A percentile compares a stretch with the other conserved stretches of the same genome.
Evolutionary conservation across 1,284 basidiomycete genomes (phyloP).

Genomic region (Schizophyllum commune): DNA sequence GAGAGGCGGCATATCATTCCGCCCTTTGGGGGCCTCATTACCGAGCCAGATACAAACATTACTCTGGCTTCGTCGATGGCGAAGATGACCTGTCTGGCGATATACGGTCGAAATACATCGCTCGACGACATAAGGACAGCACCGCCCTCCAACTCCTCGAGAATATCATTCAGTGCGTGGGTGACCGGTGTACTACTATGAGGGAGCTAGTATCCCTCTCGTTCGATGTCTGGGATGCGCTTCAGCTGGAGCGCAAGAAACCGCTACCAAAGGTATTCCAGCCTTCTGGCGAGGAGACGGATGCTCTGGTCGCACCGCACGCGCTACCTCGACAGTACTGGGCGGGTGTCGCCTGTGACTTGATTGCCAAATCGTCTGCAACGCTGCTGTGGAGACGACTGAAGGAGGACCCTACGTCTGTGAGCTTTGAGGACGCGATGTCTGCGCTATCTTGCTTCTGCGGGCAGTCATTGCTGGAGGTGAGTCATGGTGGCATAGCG

Average conservation of each 20-base stretch:
- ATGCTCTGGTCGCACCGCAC: conserved; percentile 18
- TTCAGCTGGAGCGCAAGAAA: conserved; percentile 31
- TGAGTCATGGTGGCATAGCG: conserved; percentile 15
- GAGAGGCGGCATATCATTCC: conserved; percentile 18
- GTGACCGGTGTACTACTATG: conserved; percentile 28
- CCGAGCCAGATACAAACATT: conserved; percentile 35
- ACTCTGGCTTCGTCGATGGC: conserved; percentile 17
- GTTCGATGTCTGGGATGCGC: conserved; percentile 47
- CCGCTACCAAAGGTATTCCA: conserved; percentile 26
- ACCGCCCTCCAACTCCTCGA: conserved; percentile 33
- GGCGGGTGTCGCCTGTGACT: conserved; percentile 36
- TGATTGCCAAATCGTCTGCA: conserved; percentile 37
- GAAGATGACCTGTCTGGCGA: conserved; percentile 28
- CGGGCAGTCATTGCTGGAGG: conserved; percentile 36
- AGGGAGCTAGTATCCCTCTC: conserved; percentile 28
- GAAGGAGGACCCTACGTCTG: conserved; percentile 9
- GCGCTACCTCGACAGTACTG: conserved; percentile 46
- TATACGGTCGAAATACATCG: conserved; percentile 38
- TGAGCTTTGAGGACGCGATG: conserved; percentile 41
- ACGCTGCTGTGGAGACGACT: conserved; percentile 34
- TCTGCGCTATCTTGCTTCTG: conserved; percentile 49
- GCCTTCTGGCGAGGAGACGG: conserved; percentile 8
- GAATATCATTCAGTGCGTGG: conserved; percentile 26
- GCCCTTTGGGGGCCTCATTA: conserved; percentile 47
- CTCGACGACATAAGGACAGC: conserved; percentile 36